A percentile compares a stretch with the other conserved stretches of the same genome.
Evolutionary conservation across 495 filamentous ascomycete species (phyloP).

Genomic region (Margaritispora aquatica): DNA sequence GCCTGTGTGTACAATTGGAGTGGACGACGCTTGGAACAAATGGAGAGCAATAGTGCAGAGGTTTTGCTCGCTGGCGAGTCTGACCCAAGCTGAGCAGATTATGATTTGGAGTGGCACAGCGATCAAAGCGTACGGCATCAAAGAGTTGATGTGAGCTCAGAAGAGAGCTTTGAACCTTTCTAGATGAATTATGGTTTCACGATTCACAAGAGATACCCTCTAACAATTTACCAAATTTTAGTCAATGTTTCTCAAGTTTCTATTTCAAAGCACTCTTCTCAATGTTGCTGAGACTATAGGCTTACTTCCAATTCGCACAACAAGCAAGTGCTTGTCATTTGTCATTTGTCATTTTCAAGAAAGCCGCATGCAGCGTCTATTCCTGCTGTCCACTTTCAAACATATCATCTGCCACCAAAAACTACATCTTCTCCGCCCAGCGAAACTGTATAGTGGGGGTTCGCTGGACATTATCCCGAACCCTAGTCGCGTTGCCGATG

Average conservation of each 20-base stretch:
- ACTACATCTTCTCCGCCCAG: background rate
- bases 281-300: background rate
- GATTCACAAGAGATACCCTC: background rate
- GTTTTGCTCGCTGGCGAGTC: slow-evolving; percentile 47
- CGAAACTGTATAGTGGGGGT: background rate
- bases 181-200: background rate
- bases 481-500: background rate
- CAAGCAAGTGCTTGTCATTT: background rate
- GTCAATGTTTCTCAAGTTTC: background rate
- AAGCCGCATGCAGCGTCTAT: background rate
- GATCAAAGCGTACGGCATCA: slow-evolving; percentile 56
- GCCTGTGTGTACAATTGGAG: slow-evolving; percentile 60
- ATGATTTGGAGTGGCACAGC: slow-evolving; percentile 67
- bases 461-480: slow-evolving; percentile 11
- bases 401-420: background rate
- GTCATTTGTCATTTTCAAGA: background rate
- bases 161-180: slow-evolving; percentile 6
- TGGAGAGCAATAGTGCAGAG: slow-evolving; percentile 54
- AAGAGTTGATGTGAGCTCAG: slow-evolving; percentile 22
- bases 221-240: background rate
- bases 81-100: slow-evolving; percentile 51
- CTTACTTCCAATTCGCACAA: no score
- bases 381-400: background rate
- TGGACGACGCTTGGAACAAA: slow-evolving; percentile 40
- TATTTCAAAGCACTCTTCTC: background rate